Percentiles rank a stretch among this genome's conserved stretches.
Conservation (phyloP, 2,329 filamentous ascomycete genomes). For the Cryphonectria carpinicola region DNA sequence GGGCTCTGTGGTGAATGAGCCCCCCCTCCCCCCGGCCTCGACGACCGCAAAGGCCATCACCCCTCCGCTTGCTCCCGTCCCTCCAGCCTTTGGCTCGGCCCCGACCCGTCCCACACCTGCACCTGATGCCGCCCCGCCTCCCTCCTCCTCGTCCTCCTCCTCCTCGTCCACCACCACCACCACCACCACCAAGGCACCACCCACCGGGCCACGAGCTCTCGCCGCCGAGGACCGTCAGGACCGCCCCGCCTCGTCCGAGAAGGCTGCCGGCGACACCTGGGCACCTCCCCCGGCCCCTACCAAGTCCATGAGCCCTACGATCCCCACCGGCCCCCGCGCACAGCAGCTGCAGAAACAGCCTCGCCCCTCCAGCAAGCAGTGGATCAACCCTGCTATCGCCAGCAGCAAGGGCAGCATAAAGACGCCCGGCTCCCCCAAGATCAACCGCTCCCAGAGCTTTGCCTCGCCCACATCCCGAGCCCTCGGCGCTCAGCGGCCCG, state of each 20-base stretch:
- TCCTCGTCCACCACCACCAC: no score
- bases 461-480: conserved; percentile 44
- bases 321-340: conserved; percentile 58
- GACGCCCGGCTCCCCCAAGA: conserved; percentile 55
- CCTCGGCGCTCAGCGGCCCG: conserved; percentile 40
- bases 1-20: conserved; percentile 50
- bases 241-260: conserved; percentile 49
- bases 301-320: conserved; percentile 52
- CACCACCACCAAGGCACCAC: conserved; percentile 46
- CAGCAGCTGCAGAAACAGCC: conserved; percentile 49
- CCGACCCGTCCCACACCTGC: conserved; percentile 50
- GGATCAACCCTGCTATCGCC: conserved; percentile 57
- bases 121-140: conserved; percentile 25
- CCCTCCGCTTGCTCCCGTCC: conserved; percentile 60
- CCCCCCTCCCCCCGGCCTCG: conserved; percentile 37
- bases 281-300: conserved; percentile 47
- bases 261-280: conserved; percentile 43
- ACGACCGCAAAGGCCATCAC: conserved; percentile 56
- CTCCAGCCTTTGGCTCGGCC: conserved; percentile 61
- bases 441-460: conserved; percentile 55
- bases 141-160: no score
- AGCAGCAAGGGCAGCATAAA: conserved; percentile 43
- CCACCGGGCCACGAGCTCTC: conserved; percentile 57
- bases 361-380: conserved; percentile 61
- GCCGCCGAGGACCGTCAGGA: conserved; percentile 56